A percentile compares a stretch with the other conserved stretches of the same genome.
phyloP scores from a whole-genome alignment of 129 eudicot genomes.

The Arctium minus region DNA sequence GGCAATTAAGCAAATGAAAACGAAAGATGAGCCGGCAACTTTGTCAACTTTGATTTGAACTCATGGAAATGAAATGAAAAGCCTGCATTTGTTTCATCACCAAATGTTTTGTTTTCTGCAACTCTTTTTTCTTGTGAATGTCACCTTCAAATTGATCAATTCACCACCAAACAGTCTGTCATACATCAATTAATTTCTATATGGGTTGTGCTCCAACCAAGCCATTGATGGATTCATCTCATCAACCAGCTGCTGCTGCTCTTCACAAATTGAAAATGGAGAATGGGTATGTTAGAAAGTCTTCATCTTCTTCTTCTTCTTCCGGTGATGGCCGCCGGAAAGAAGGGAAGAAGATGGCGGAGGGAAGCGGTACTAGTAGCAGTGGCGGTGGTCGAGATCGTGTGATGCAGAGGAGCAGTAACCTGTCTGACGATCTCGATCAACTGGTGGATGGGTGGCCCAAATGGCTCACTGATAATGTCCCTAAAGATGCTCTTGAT shows the following conservation, averaged over 20 bases:
- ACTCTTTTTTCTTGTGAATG: neutral
- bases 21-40: neutral
- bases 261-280: constrained; percentile 36
- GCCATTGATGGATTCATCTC: constrained; percentile 28
- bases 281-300: constrained; percentile 31
- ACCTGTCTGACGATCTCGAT: constrained; percentile 24
- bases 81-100: neutral
- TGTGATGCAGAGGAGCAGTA: neutral
- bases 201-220: constrained; percentile 48
- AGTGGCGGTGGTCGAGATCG: neutral
- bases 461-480: constrained; percentile 52
- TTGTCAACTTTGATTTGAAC: neutral
- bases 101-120: neutral
- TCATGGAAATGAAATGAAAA: neutral
- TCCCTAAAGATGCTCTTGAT: constrained; percentile 42
- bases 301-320: neutral
- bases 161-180: neutral
- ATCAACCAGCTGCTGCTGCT: constrained; percentile 12
- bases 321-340: neutral
- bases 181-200: neutral
- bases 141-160: neutral
- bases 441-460: constrained; percentile 61
- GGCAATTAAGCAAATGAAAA: neutral
- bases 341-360: neutral
- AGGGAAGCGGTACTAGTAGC: neutral